Conservation (phyloP, 2,329 filamentous ascomycete genomes). For the Leptographium galeiforme region DNA sequence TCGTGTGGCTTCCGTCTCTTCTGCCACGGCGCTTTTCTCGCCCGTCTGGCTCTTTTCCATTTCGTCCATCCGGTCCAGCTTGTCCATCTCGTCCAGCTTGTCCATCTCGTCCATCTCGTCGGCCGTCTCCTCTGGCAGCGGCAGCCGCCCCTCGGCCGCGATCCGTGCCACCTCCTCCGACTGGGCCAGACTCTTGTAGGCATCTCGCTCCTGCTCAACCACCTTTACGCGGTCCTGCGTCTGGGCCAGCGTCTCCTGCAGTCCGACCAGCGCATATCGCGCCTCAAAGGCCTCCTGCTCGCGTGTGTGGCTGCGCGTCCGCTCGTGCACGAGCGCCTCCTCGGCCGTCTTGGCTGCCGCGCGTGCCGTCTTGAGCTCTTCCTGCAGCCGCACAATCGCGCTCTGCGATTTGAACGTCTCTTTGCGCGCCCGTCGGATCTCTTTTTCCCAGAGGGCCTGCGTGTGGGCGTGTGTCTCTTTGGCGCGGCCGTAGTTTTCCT, state of each 20-base stretch:
- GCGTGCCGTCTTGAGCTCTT: slow-evolving; percentile 54
- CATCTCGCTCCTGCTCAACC: slow-evolving; percentile 61
- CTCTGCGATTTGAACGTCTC: slow-evolving; percentile 67
- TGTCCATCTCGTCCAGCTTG: slow-evolving; percentile 20
- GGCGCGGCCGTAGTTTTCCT: slow-evolving; percentile 58
- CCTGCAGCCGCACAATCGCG: slow-evolving; percentile 54
- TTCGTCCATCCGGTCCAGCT: background rate
- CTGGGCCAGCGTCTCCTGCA: slow-evolving; percentile 54
- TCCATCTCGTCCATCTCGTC: slow-evolving; percentile 33
- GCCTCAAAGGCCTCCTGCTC: slow-evolving; percentile 59
- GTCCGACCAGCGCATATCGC: slow-evolving; percentile 49
- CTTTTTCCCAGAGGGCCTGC: slow-evolving; percentile 58
- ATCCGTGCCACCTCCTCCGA: slow-evolving; percentile 62
- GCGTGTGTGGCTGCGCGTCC: slow-evolving; percentile 43
- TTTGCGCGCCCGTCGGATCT: slow-evolving; percentile 55
- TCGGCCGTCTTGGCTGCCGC: slow-evolving; percentile 40
- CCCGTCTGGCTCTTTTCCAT: background rate
- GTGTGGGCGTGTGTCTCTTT: slow-evolving; percentile 58
- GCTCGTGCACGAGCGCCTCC: slow-evolving; percentile 48
- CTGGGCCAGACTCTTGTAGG: slow-evolving; percentile 56
- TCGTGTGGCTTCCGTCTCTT: background rate
- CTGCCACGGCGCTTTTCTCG: background rate
- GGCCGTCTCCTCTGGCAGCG: slow-evolving; percentile 43
- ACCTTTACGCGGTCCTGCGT: slow-evolving; percentile 49
- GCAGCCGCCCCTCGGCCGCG: slow-evolving; percentile 56